Evolutionary conservation across 257 asterid genomes (phyloP), one percentile per base, ranked within the genome.

Genomic region (Jasminum sambac): DNA sequence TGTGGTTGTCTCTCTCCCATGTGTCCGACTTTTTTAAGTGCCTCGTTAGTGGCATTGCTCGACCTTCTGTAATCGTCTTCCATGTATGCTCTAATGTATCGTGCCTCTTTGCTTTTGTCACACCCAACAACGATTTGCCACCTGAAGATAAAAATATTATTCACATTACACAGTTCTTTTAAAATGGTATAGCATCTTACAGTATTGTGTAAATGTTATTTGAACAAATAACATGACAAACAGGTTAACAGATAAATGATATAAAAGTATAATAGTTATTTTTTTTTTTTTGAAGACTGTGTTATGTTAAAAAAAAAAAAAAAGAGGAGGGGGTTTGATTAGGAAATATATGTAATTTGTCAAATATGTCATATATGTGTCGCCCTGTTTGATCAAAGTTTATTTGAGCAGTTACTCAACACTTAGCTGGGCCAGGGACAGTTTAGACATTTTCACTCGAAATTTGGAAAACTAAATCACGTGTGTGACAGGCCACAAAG

Each of bases 31-130:
- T 92, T 11, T 71, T 86, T 69, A 93, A 64, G 85, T 92, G 95
- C 69, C 97, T 74, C 48, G 89, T 81, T 17, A 90, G 73, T 5
- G 98, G 98, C 69, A 92, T 78, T 17, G 91, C 73, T 0, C 95
- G 95, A 0, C 97, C 98, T 63, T 92, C 97, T 1, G 96, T 90
- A 64, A 92, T 92, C 0, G 95, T 83, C 68, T 84, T 90, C 98
- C 98, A 92, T 67, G 96, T 88, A 75, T 75, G 86, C 79, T 90
- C 96, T 74, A 90, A 63, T 34, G 98, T 92, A 78, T 88, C 96
- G 8, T 88, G 95, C 71, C 60, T 82, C 87, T 66, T 90, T 0
- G 81, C 76, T 44, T 79, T 90, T 6, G 92, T 78, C 17, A 92
- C 96, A 26, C 92, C 87, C 70, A 90, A 14, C 67, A 80, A 87